These are phyloP conservation scores for Nitzschia putrida DNA, from an alignment of 108 stramenopile genomes.

Conservation along the genomic window DNA sequence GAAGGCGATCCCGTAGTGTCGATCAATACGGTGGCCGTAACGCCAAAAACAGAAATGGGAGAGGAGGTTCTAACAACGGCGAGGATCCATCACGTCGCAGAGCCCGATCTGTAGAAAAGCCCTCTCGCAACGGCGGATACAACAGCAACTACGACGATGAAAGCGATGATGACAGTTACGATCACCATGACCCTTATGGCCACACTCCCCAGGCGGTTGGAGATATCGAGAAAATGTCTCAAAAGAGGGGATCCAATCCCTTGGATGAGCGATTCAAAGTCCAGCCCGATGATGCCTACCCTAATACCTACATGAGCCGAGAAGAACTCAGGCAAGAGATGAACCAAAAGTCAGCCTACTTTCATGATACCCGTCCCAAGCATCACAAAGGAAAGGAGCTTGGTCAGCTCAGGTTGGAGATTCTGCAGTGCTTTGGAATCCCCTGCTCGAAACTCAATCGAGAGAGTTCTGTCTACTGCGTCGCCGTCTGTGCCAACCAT, in stretches of 20 bases:
- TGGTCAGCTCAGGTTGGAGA: constrained; percentile 57
- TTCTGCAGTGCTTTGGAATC: constrained; percentile 64
- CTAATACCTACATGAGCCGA: constrained; percentile 48
- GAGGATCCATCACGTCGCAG: background rate
- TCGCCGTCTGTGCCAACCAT: constrained; percentile 59
- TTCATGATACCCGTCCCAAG: constrained; percentile 37
- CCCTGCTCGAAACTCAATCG: constrained; percentile 50
- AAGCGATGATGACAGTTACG: background rate
- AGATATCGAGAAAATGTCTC: constrained; percentile 23
- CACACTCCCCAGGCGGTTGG: constrained; percentile 19
- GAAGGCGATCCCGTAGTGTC: constrained; percentile 7
- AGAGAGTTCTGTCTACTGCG: constrained; percentile 53
- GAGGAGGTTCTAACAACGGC: background rate
- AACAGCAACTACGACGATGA: constrained; percentile 3
- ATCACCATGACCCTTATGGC: constrained; percentile 7
- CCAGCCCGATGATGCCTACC: constrained; percentile 55
- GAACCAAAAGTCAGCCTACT: constrained; percentile 32
- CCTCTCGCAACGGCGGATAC: background rate
- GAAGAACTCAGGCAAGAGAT: constrained; percentile 54
- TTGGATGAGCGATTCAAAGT: constrained; percentile 41
- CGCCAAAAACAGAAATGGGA: background rate
- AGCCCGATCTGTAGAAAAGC: constrained; percentile 11
- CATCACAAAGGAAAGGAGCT: constrained; percentile 49
- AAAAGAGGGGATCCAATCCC: constrained; percentile 22
- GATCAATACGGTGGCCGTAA: background rate